A percentile compares a stretch with the other conserved stretches of the same genome.
These are phyloP conservation scores for Pichia deserticola DNA, from an alignment of 805 yeast genomes.

Conservation along the genomic window DNA sequence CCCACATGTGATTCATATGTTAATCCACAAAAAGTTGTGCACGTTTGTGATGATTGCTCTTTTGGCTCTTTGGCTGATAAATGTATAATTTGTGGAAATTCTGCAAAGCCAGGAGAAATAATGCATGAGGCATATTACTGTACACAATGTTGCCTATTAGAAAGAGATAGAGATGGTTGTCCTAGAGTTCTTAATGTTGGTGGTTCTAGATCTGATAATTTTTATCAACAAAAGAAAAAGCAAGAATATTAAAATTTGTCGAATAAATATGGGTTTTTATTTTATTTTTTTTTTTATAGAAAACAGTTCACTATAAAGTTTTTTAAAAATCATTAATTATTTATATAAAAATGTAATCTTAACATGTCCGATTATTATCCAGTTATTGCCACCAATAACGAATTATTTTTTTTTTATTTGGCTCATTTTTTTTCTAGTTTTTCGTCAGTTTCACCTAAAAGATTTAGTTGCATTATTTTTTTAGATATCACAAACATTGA, in stretches of 20 bases:
- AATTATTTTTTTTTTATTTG: not conserved
- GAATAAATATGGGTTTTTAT: no score
- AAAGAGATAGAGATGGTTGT: slow-evolving; percentile 86
- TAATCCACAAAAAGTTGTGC: slow-evolving; percentile 55
- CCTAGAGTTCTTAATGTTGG: slow-evolving; percentile 81
- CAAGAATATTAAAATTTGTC: no score
- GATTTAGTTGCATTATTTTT: not conserved
- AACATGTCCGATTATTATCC: not conserved
- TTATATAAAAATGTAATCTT: not conserved
- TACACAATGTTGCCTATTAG: slow-evolving; percentile 71
- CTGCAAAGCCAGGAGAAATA: slow-evolving; percentile 37
- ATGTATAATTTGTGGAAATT: slow-evolving; percentile 70
- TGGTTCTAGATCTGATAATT: slow-evolving; percentile 59
- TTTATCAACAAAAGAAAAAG: slow-evolving; percentile 46
- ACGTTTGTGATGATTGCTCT: slow-evolving; percentile 81
- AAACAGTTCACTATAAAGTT: no score
- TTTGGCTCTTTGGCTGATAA: slow-evolving; percentile 55
- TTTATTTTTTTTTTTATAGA: no score
- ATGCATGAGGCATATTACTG: slow-evolving; percentile 71
- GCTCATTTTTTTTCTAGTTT: not conserved
- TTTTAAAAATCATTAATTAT: not conserved
- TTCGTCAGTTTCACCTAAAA: not conserved
- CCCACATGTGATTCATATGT: slow-evolving; percentile 86
- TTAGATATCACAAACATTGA: slow-evolving; percentile 26
- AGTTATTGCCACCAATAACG: slow-evolving; percentile 3